phyloP scores from a whole-genome alignment of 1,139 yeast species.

The Diutina siamensis region DNA sequence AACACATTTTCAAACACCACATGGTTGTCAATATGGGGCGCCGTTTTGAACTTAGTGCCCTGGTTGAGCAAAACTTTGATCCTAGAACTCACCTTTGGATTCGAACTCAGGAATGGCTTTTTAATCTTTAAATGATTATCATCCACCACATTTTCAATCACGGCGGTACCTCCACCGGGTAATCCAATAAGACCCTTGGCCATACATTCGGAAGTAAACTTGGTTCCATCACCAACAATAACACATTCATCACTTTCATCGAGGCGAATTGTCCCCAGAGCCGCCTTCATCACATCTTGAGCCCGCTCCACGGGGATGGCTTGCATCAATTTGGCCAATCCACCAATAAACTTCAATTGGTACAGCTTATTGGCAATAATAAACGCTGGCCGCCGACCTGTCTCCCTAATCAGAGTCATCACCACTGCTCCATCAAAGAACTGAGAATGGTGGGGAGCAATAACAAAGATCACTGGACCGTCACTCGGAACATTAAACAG shows the following conservation, averaged over 20 bases:
- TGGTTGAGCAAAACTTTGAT: conserved; percentile 19
- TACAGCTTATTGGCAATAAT: conserved; percentile 77
- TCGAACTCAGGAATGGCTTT: conserved; percentile 32
- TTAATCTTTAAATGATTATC: conserved; percentile 41
- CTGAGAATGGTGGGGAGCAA: conserved; percentile 38
- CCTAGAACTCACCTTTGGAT: conserved; percentile 12
- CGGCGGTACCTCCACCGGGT: conserved; percentile 50
- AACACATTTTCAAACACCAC: conserved; percentile 52
- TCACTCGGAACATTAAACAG: conserved; percentile 27
- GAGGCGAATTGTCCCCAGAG: conserved; percentile 33
- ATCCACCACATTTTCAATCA: conserved; percentile 37
- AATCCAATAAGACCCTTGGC: conserved; percentile 51
- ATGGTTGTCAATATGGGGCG: conserved; percentile 55
- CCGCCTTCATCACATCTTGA: conserved; percentile 46
- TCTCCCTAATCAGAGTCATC: conserved; percentile 18
- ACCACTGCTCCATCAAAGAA: conserved; percentile 33
- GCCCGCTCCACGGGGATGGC: conserved; percentile 69
- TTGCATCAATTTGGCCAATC: conserved; percentile 43
- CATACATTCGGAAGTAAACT: conserved; percentile 33
- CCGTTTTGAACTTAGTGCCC: conserved; percentile 45
- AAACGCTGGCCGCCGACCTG: conserved; percentile 36
- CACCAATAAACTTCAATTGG: conserved; percentile 47
- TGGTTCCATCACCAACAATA: conserved; percentile 37
- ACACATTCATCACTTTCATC: conserved; percentile 22
- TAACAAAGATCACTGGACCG: conserved; percentile 33